phyloP scores from a whole-genome alignment of 2,329 filamentous ascomycete genomes.

The Penicillium griseofulvum region DNA sequence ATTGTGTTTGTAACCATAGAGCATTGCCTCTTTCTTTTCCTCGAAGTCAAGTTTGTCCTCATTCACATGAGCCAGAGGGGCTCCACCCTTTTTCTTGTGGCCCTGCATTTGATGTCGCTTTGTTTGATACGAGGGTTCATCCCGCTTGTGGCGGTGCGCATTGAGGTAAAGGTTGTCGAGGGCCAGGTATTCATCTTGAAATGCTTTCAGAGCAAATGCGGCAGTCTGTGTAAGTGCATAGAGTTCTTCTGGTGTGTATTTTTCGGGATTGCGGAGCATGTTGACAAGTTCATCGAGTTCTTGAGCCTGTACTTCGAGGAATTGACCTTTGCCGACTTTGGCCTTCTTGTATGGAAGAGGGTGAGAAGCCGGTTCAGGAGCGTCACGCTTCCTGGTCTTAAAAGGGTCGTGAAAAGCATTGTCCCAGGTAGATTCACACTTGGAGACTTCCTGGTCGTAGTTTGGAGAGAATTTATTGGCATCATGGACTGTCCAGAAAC shows the following conservation, averaged over 20 bases:
- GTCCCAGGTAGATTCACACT: conserved; percentile 35
- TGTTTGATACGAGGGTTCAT: conserved; percentile 23
- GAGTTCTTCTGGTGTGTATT: conserved; percentile 52
- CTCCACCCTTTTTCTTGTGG: conserved; percentile 20
- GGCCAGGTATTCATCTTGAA: conserved; percentile 60
- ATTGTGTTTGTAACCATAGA: conserved; percentile 61
- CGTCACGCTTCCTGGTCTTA: conserved; percentile 32
- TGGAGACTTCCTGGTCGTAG: conserved; percentile 33
- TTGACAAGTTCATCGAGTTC: conserved; percentile 36
- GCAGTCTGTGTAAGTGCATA: conserved; percentile 57
- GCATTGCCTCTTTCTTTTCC: conserved; percentile 59
- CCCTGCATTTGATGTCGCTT: conserved; percentile 35
- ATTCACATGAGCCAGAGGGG: conserved; percentile 18
- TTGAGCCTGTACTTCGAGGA: conserved; percentile 34
- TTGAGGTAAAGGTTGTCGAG: conserved; percentile 51
- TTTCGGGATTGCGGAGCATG: conserved; percentile 37
- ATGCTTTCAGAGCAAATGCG: conserved; percentile 51
- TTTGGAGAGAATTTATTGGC: conserved; percentile 33
- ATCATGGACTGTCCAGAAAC: conserved; percentile 40
- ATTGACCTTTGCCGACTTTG: conserved; percentile 33
- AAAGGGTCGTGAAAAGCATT: conserved; percentile 29
- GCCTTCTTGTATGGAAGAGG: conserved; percentile 37
- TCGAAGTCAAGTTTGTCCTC: conserved; percentile 45
- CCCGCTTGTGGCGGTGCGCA: conserved; percentile 45
- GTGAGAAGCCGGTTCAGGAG: conserved; percentile 21